A percentile compares a stretch with the other conserved stretches of the same genome.
These are phyloP conservation scores for Aspergillus sp. DNA, from an alignment of 2,329 filamentous ascomycete genomes.

Conservation along the genomic window DNA sequence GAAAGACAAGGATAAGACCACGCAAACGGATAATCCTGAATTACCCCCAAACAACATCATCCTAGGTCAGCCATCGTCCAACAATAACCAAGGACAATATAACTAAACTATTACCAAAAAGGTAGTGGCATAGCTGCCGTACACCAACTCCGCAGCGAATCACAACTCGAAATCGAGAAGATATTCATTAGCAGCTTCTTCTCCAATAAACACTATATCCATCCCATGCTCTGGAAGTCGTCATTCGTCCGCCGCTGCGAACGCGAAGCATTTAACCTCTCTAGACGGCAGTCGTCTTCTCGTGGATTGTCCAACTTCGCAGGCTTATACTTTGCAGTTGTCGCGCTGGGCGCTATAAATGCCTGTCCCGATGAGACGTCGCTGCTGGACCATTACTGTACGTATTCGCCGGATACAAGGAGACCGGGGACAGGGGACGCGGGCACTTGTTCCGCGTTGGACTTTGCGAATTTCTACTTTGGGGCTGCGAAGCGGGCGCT, in stretches of 20 bases:
- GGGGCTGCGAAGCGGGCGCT: conserved; percentile 18
- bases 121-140: background rate
- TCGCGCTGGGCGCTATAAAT: conserved; percentile 24
- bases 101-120: background rate
- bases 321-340: conserved; percentile 22
- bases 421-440: background rate
- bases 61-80: background rate
- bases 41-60: background rate
- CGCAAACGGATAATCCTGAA: background rate
- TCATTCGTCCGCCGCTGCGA: conserved; percentile 17
- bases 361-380: conserved; percentile 17
- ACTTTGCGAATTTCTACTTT: conserved; percentile 22
- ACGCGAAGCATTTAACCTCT: conserved; percentile 12
- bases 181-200: conserved; percentile 22
- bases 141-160: conserved; percentile 5
- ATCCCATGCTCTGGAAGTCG: conserved; percentile 16
- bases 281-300: conserved; percentile 5
- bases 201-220: conserved; percentile 21
- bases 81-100: background rate
- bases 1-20: background rate
- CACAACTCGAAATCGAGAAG: conserved; percentile 19
- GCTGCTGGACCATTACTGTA: conserved; percentile 15
- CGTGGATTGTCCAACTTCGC: conserved; percentile 12
- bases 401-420: conserved; percentile 1
- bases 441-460: conserved; percentile 9